Conservation (phyloP, 2,329 filamentous ascomycete genomes). For the Elsinoe batatas region DNA sequence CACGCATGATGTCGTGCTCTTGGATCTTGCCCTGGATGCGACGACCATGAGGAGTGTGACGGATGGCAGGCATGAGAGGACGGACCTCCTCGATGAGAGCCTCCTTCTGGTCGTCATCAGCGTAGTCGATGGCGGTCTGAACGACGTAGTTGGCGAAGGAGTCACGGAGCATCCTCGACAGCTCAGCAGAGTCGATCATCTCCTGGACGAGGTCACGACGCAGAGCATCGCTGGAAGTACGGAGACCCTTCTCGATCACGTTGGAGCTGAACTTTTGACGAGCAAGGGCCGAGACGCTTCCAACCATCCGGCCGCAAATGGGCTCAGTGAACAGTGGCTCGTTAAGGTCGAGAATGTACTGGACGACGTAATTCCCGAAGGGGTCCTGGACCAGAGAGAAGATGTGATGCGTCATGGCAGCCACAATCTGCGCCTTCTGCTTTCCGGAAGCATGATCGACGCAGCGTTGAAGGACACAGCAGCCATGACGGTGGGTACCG, state of each 20-base stretch:
- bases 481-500: conserved; percentile 93
- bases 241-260: conserved; percentile 86
- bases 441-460: conserved; percentile 90
- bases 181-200: conserved; percentile 62
- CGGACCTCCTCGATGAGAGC: conserved; percentile 76
- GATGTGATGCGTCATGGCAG: conserved; percentile 80
- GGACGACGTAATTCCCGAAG: conserved; percentile 96
- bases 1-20: conserved; percentile 36
- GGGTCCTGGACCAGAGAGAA: conserved; percentile 87
- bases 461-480: conserved; percentile 94
- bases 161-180: conserved; percentile 82
- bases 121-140: conserved; percentile 85
- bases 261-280: conserved; percentile 99
- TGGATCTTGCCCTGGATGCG: conserved; percentile 84
- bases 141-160: conserved; percentile 97
- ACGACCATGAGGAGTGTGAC: conserved; percentile 86
- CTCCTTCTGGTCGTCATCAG: conserved; percentile 61
- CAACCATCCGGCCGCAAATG: conserved; percentile 69
- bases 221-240: conserved; percentile 64
- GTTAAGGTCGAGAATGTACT: conserved; percentile 92
- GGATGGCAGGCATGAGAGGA: conserved; percentile 72
- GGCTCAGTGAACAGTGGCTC: conserved; percentile 83
- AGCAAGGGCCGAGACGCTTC: conserved; percentile 61
- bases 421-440: conserved; percentile 80
- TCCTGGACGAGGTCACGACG: conserved; percentile 79